Evolutionary conservation across 1,284 basidiomycete species (phyloP).

Genomic region (Melampsora americana): DNA sequence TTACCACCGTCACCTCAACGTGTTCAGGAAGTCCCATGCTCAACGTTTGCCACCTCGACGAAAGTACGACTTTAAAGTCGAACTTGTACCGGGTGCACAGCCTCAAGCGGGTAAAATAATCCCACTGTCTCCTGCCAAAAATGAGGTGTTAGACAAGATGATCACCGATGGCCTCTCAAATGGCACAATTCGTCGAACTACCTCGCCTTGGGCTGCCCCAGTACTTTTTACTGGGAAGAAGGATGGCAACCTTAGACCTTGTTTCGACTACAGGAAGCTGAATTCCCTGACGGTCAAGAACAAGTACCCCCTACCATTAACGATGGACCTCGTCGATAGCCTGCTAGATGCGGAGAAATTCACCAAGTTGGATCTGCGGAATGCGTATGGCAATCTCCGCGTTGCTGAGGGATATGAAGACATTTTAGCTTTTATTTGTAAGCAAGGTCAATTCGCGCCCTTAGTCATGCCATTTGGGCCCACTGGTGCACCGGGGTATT

Average conservation of each 20-base stretch:
- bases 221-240: neutral
- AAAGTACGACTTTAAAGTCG: neutral
- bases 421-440: neutral
- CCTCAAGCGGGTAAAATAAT: too few species aligned
- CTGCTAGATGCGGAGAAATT: neutral
- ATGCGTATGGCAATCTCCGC: constrained; percentile 4
- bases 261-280: neutral
- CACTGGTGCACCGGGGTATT: constrained; percentile 40
- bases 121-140: neutral
- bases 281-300: too few species aligned
- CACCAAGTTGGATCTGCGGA: neutral
- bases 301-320: too few species aligned
- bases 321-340: neutral
- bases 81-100: neutral
- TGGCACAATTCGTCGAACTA: neutral
- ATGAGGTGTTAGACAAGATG: neutral
- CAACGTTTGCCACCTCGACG: neutral
- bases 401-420: neutral
- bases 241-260: neutral
- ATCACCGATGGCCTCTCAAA: neutral
- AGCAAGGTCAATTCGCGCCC: neutral
- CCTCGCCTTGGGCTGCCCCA: neutral
- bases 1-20: neutral
- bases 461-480: constrained; percentile 41
- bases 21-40: neutral